Evolutionary conservation across 352 stramenopile species (phyloP).

Genomic region (Globisporangium spiculum): DNA sequence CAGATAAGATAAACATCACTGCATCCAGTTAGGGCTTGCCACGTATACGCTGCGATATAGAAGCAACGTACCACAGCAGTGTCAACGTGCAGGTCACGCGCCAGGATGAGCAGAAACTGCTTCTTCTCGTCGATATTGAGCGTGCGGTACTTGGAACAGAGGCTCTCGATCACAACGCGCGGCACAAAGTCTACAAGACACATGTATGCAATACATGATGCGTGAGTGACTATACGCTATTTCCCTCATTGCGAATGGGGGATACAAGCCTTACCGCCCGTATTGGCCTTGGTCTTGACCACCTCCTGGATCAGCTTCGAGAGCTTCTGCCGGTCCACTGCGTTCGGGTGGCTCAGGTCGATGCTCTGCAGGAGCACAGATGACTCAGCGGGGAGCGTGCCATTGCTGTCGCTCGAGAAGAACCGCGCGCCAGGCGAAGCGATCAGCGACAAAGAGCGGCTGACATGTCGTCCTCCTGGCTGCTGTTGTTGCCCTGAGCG

Average conservation of each 20-base stretch:
- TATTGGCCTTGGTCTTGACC: slow-evolving; percentile 64
- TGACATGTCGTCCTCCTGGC: background rate
- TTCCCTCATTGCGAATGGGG: too few species aligned
- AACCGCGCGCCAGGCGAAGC: background rate
- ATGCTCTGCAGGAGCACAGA: slow-evolving; percentile 52
- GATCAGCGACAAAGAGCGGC: background rate
- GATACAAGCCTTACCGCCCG: slow-evolving; percentile 31
- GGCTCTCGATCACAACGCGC: slow-evolving; percentile 59
- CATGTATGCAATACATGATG: background rate
- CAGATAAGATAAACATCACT: background rate
- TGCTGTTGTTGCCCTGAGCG: background rate
- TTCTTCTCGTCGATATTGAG: slow-evolving; percentile 81
- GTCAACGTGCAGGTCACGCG: slow-evolving; percentile 72
- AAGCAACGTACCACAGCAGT: slow-evolving; percentile 29
- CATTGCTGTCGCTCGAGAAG: slow-evolving; percentile 5
- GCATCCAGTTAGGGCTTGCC: background rate
- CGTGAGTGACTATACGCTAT: background rate
- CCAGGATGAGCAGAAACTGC: slow-evolving; percentile 75
- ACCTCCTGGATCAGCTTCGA: slow-evolving; percentile 70
- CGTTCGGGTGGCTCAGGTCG: slow-evolving; percentile 39
- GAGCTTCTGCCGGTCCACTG: slow-evolving; percentile 40
- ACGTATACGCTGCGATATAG: background rate
- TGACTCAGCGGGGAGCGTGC: slow-evolving; percentile 20
- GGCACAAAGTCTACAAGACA: slow-evolving; percentile 69
- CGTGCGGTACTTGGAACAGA: slow-evolving; percentile 58